Evolutionary conservation across 2,329 filamentous ascomycete species (phyloP).

Genomic region (Delphinella strobiligena): DNA sequence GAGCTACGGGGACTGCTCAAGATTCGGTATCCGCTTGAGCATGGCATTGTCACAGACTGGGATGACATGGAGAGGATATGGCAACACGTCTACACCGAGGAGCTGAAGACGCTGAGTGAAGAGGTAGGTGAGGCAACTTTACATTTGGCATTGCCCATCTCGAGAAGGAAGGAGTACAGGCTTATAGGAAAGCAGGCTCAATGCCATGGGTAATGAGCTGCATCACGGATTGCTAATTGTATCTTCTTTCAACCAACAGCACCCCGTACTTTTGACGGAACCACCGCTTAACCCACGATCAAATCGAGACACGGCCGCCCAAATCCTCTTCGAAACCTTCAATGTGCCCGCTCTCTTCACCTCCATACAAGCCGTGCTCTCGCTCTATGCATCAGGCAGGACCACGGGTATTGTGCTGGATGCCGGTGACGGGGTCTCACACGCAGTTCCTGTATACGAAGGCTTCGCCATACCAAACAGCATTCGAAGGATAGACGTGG

Average conservation of each 20-base stretch:
- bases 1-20: constrained; percentile 87
- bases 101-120: constrained; percentile 91
- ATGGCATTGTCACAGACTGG: constrained; percentile 98
- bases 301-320: constrained; percentile 91
- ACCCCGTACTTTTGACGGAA: constrained; percentile 92
- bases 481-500: constrained; percentile 91
- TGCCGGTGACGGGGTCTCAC: constrained; percentile 89
- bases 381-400: constrained; percentile 86
- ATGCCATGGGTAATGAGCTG: too few species aligned
- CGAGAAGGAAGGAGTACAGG: too few species aligned
- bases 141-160: constrained; percentile 4
- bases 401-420: constrained; percentile 95
- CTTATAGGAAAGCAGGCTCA: too few species aligned
- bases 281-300: constrained; percentile 88
- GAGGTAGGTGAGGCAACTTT: constrained; percentile 48
- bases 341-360: constrained; percentile 95
- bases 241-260: constrained; percentile 36
- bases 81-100: constrained; percentile 94
- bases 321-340: constrained; percentile 97
- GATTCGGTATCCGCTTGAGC: constrained; percentile 89
- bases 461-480: constrained; percentile 94
- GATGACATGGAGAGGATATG: constrained; percentile 99
- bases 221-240: too few species aligned
- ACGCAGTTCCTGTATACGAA: constrained; percentile 94
- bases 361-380: constrained; percentile 92